Evolutionary conservation across 306 rosid genomes (phyloP).

Genomic region (Oxytropis ochrocephala): DNA sequence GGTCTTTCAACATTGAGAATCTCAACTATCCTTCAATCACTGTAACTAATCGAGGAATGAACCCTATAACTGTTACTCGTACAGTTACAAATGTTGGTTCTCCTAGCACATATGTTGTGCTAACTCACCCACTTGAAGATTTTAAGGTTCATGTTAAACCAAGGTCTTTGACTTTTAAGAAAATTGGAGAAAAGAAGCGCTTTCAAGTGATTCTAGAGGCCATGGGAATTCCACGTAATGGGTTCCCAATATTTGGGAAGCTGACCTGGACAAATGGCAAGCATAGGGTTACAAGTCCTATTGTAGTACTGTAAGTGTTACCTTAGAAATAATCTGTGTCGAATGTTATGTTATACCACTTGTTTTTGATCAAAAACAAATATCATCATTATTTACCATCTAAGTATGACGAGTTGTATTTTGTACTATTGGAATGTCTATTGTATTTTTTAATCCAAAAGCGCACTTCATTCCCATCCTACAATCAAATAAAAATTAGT

Average conservation of each 20-base stretch:
- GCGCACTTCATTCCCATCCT: no score
- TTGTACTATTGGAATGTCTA: no score
- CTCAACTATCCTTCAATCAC: slow-evolving; percentile 59
- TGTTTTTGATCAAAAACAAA: no score
- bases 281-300: slow-evolving; percentile 41
- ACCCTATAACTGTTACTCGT: slow-evolving; percentile 2
- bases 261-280: slow-evolving; percentile 42
- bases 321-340: no score
- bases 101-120: slow-evolving; percentile 36
- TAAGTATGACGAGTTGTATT: no score
- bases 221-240: background rate
- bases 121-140: slow-evolving; percentile 16
- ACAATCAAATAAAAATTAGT: no score
- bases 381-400: no score
- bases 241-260: background rate
- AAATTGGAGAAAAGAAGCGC: slow-evolving; percentile 36
- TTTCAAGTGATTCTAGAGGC: slow-evolving; percentile 29
- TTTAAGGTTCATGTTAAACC: slow-evolving; percentile 39
- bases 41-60: slow-evolving; percentile 1
- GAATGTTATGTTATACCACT: no score
- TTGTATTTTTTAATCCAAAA: no score
- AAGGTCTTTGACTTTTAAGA: slow-evolving; percentile 20
- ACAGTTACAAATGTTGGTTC: slow-evolving; percentile 25
- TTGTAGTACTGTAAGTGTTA: slow-evolving; percentile 21
- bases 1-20: slow-evolving; percentile 19